phyloP scores from a whole-genome alignment of 352 stramenopile genomes.

The Aphanomyces cochlioides region DNA sequence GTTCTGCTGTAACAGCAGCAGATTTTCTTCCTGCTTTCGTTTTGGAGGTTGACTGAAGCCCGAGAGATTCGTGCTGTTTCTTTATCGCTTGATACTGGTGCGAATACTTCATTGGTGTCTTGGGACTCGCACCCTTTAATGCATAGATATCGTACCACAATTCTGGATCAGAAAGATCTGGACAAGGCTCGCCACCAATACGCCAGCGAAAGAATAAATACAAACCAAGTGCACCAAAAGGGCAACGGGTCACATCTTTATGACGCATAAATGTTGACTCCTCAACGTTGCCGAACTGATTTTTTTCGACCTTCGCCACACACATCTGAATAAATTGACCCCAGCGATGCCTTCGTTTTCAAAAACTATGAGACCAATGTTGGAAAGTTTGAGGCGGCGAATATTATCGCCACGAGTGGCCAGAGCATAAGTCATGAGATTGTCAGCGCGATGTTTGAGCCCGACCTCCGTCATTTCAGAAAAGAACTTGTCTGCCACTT shows the following conservation, averaged over 20 bases:
- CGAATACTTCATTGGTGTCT: not conserved
- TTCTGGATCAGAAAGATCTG: not conserved
- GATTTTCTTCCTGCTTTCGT: not conserved
- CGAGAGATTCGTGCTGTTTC: not conserved
- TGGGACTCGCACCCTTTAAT: not conserved
- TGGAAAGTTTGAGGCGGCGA: not conserved
- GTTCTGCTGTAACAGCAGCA: too few relatives aligned
- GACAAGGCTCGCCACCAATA: not conserved
- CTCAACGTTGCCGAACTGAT: not conserved
- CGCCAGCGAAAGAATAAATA: not conserved
- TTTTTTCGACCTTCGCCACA: not conserved
- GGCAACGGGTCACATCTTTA: not conserved
- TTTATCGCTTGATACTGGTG: not conserved
- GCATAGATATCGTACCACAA: not conserved
- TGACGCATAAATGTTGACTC: slow-evolving; percentile 1
- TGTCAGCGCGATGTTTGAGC: too few relatives aligned
- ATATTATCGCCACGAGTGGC: too few relatives aligned
- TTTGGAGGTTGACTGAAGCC: not conserved
- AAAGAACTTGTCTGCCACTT: too few relatives aligned
- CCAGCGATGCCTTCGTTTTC: not conserved
- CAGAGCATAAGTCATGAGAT: too few relatives aligned
- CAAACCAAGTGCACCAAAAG: slow-evolving; percentile 1
- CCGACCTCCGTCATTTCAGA: too few relatives aligned
- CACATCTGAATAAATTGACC: not conserved
- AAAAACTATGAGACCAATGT: not conserved